Conservation (phyloP, 495 filamentous ascomycete species). For the Trichoderma parareesei region DNA sequence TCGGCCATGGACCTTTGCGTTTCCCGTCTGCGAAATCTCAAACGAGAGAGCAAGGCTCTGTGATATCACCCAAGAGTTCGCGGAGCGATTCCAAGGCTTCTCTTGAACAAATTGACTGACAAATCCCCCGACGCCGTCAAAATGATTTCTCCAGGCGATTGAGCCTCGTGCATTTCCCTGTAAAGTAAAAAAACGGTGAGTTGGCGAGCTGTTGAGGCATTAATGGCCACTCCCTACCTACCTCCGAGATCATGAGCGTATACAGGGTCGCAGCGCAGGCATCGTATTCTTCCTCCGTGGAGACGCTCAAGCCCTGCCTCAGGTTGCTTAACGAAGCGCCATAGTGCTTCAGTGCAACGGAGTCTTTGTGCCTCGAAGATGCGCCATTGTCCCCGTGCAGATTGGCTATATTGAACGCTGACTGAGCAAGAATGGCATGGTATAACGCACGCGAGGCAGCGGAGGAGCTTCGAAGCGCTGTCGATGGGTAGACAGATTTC, state of each 20-base stretch:
- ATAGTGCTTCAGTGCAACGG: not conserved
- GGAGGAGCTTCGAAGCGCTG: not conserved
- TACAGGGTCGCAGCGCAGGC: slow-evolving; percentile 5
- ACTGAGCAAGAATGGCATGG: not conserved
- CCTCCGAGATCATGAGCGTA: slow-evolving; percentile 4
- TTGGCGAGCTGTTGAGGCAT: too few relatives aligned
- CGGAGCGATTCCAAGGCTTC: not conserved
- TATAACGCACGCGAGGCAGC: not conserved
- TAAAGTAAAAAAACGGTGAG: not conserved
- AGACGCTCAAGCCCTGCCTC: not conserved
- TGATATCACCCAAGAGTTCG: not conserved
- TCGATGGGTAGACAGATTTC: not conserved
- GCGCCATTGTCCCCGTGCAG: not conserved
- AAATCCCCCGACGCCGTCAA: not conserved
- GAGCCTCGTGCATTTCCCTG: not conserved
- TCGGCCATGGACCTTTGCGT: not conserved
- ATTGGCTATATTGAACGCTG: not conserved
- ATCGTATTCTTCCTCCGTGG: not conserved
- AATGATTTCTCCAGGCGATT: not conserved
- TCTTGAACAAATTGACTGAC: not conserved
- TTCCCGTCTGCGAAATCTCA: slow-evolving; percentile 1
- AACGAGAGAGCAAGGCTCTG: not conserved
- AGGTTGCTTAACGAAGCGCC: not conserved
- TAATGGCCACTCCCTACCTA: not conserved
- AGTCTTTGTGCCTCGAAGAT: not conserved